Evolutionary conservation across 2,329 filamentous ascomycete genomes (phyloP).

Genomic region (Talaromyces sp.): DNA sequence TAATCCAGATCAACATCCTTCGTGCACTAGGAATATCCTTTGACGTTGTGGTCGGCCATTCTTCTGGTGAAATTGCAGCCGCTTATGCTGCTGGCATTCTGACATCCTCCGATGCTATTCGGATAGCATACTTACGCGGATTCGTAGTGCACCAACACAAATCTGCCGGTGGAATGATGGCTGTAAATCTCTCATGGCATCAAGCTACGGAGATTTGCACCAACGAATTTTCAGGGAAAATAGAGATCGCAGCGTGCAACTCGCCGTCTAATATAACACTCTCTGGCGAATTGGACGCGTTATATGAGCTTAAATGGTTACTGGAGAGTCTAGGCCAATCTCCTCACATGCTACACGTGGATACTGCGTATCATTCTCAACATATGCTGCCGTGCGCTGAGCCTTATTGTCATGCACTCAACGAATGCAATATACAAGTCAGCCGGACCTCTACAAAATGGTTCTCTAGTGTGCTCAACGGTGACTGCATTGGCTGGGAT

Average conservation of each 20-base stretch:
- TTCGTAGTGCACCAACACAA: conserved; percentile 12
- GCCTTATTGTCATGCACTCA: conserved; percentile 19
- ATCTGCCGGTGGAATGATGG: conserved; percentile 26
- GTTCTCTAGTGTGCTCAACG: neutral
- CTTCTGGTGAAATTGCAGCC: conserved; percentile 43
- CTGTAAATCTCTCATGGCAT: conserved; percentile 22
- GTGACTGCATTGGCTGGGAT: neutral
- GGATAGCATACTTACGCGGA: conserved; percentile 36
- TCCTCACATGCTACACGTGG: conserved; percentile 26
- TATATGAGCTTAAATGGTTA: neutral
- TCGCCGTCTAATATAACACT: conserved; percentile 11
- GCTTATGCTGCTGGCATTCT: conserved; percentile 42
- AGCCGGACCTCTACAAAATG: neutral
- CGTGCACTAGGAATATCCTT: conserved; percentile 24
- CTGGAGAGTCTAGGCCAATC: conserved; percentile 20
- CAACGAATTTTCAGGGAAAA: conserved; percentile 11
- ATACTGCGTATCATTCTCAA: conserved; percentile 35
- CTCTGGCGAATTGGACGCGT: neutral
- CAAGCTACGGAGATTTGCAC: conserved; percentile 12
- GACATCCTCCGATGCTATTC: conserved; percentile 30
- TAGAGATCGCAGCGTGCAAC: conserved; percentile 21
- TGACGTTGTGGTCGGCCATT: conserved; percentile 39
- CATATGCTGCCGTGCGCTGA: conserved; percentile 6
- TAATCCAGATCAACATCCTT: conserved; percentile 14
- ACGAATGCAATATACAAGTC: conserved; percentile 9